phyloP scores from a whole-genome alignment of 2,329 filamentous ascomycete species.

The Pleomassaria siparia region DNA sequence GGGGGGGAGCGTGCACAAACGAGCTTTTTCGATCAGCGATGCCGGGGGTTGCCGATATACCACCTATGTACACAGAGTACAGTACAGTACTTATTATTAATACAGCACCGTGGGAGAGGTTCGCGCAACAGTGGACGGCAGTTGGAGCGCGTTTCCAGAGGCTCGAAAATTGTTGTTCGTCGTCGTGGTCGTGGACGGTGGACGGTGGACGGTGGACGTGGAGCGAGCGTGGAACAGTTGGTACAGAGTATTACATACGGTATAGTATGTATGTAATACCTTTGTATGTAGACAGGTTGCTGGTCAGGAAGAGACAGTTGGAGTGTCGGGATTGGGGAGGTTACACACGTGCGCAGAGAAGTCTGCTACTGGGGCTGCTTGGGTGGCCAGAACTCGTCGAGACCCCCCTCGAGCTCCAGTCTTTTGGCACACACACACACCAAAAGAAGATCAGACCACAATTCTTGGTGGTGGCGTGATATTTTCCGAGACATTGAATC shows the following conservation, averaged over 20 bases:
- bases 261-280: too few species aligned
- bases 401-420: conserved; percentile 9
- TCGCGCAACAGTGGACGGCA: conserved; percentile 16
- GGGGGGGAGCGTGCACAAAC: background rate
- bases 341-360: too few species aligned
- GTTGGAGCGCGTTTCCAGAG: conserved; percentile 10
- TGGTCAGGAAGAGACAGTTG: background rate
- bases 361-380: background rate
- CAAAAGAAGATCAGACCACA: conserved; percentile 33
- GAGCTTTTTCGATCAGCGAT: background rate
- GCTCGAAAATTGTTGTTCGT: background rate
- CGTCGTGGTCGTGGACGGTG: too few species aligned
- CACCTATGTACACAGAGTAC: too few species aligned
- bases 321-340: background rate
- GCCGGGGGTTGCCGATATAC: conserved; percentile 14
- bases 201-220: too few species aligned
- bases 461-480: conserved; percentile 33
- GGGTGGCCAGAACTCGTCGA: conserved; percentile 16
- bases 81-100: too few species aligned
- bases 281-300: conserved; percentile 1
- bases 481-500: conserved; percentile 12
- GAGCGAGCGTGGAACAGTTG: conserved; percentile 3
- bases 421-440: conserved; percentile 1
- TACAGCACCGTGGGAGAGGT: conserved; percentile 17
- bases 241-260: too few species aligned